Evolutionary conservation across 2,329 filamentous ascomycete species (phyloP).

Genomic region (Ramichloridium luteum): DNA sequence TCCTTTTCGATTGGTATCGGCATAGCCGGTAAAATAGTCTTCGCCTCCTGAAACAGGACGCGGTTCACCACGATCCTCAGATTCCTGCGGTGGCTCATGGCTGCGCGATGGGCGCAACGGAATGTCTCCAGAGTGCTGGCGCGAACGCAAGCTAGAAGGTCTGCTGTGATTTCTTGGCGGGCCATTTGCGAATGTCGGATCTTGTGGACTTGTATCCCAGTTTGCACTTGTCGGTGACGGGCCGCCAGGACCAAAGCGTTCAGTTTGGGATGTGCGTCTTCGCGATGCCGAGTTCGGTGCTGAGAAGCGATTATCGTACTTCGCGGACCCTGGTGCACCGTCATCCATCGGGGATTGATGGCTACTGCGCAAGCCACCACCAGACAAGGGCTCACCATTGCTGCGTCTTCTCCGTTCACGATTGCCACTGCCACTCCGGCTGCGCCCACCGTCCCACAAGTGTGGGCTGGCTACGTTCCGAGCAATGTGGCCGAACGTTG

Average conservation of each 20-base stretch:
- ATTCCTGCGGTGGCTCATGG: conserved; percentile 30
- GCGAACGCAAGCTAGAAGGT: too few species aligned
- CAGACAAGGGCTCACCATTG: too few species aligned
- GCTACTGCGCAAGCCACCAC: too few species aligned
- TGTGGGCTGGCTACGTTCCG: conserved; percentile 25
- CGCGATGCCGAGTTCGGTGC: too few species aligned
- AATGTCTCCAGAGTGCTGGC: conserved; percentile 21
- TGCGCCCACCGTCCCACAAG: conserved; percentile 23
- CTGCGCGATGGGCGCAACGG: conserved; percentile 30
- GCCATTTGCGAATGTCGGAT: too few species aligned
- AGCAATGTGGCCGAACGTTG: conserved; percentile 25
- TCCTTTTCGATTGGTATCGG: conserved; percentile 9
- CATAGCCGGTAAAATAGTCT: conserved; percentile 13
- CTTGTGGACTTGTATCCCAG: too few species aligned
- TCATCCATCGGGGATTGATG: conserved; percentile 1
- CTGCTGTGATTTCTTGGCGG: too few species aligned
- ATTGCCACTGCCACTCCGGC: conserved; percentile 12
- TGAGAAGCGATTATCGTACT: conserved; percentile 20
- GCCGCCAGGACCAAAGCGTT: too few species aligned
- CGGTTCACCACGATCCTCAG: not conserved
- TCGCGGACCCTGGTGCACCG: conserved; percentile 2
- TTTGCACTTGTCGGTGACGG: too few species aligned
- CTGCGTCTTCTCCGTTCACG: conserved; percentile 9
- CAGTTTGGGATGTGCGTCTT: too few species aligned
- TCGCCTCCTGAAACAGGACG: conserved; percentile 8